Evolutionary conservation across 257 asterid species (phyloP), one percentile per base, ranked within the genome.

Genomic region (Ophiorrhiza pumila): DNA sequence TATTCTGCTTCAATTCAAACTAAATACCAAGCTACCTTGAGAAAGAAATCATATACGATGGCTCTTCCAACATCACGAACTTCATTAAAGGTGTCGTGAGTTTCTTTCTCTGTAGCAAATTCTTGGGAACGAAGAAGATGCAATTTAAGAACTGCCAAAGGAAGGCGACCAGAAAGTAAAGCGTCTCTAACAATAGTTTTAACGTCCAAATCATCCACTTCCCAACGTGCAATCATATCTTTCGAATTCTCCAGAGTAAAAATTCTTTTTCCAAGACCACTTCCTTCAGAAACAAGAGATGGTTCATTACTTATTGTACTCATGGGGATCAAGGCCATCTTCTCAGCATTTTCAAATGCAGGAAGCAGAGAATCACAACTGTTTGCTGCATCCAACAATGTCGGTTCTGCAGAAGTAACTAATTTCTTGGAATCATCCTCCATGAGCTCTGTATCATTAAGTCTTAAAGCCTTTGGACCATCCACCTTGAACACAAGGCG

Each of bases 191-290:
- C 99, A 71, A 94, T 87, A 77, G 90, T 86, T 82, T 83, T 90
- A 31, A 87, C 78, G 81, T 94, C 96, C 89, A 88, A 80, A 75
- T 91, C 84, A 82, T 86, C 87, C 72, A 90, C 68, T 78, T 87
- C 97, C 99, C 97, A 94, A 27, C 97, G 95, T 50, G 95, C 93
- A 80, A 94, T 90, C 97, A 91, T 91, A 76, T 90, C 97, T 79
- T 84, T 86, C 23, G 97, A 97, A 86, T 90, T 90, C 82, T 94
- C 97, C 66, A 85, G 4, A 29, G 75, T 81, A 67, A 74, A 80
- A 47, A 76, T 67, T 79, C 82, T 79, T 73, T 77, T 84, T 47
- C 79, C 88, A 68, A 76, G 53, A 41, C 76, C 53, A 72, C 78
- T 85, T 78, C 88, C 88, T 80, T 85, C 93, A 73, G 92, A 82